Evolutionary conservation across 352 stramenopile genomes (phyloP), one percentile per base, ranked within the genome.

Genomic region (Phytophthora sp.): DNA sequence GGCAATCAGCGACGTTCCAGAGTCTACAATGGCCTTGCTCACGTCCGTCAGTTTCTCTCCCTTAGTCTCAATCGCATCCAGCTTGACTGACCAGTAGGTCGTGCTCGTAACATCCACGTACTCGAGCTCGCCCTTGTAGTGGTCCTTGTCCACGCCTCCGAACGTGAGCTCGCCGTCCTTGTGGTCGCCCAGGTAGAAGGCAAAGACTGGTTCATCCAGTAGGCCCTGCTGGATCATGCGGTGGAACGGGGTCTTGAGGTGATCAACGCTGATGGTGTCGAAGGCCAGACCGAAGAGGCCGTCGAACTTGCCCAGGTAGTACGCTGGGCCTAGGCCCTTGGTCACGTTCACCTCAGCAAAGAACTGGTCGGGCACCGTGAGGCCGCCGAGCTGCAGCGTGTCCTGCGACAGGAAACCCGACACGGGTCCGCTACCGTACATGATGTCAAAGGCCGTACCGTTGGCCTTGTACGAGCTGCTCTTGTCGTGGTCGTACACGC

Each of bases 231-330:
- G 82, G 31, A 99, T 85, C 50, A 98, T 84, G 52, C 95, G 89
- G 46, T 98, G 86, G 75, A 99, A 98, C 3, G 96, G 93, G 5
- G 97, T 99, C 54, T 89, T 88, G 1, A 97, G 74, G 64, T 95
- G 84, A 57, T 96, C 91, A 15, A 99, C 91, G 51, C 82, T 94
- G 69, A 99, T 97, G 7, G 84, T 79, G 61, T 98, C 92, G 63
- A 99, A 99, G 26, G 89, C 97, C 15, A 99, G 73, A 41, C 97
- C 97, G 51, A 99, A 91, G 66, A 99, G 99, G 26, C 97, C 97
- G 77, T 99, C 97, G 74, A 99, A 99, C 46, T 99, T 98, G 61
- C 95, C 96, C 15, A 98, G 58, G 24, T 90, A 93, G 71, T 98
- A 99, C 8, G 90, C 95, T 5, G 97, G 75, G 9, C 96, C 97